Evolutionary conservation across 345 rosid species (phyloP).

Genomic region (Murraya koenigii): DNA sequence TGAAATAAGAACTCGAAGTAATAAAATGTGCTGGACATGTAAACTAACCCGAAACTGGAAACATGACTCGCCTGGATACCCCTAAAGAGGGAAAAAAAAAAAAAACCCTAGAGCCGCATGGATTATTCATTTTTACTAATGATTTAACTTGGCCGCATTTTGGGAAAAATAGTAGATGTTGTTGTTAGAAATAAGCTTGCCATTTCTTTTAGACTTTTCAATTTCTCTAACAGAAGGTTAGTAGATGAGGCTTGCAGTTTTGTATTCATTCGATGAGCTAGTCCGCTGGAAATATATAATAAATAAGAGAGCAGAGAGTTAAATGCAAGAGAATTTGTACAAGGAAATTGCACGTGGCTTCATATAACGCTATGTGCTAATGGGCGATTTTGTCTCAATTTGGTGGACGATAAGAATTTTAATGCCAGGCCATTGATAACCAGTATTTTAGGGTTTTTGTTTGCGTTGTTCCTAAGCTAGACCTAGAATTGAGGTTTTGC

Average conservation of each 20-base stretch:
- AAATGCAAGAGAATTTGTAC: neutral
- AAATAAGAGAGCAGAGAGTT: neutral
- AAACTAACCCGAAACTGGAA: neutral
- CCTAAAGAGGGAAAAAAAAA: constrained; percentile 15
- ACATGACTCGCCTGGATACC: constrained; percentile 20
- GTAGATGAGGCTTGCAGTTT: neutral
- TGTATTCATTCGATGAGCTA: neutral
- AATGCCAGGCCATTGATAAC: neutral
- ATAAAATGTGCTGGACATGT: neutral
- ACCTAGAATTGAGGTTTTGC: neutral
- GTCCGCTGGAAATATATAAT: neutral
- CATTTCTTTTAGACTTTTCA: constrained; percentile 2
- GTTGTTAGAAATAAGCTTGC: constrained; percentile 14
- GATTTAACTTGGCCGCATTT: constrained; percentile 9
- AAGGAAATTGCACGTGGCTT: neutral
- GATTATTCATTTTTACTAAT: constrained; percentile 1
- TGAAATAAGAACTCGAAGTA: neutral
- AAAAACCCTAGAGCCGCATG: constrained; percentile 21
- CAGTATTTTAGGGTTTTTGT: constrained; percentile 8
- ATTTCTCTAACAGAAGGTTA: neutral
- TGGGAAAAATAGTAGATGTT: neutral
- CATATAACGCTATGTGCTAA: neutral
- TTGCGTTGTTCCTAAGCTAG: neutral
- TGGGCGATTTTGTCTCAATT: constrained; percentile 1
- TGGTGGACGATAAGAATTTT: neutral